Evolutionary conservation across 306 rosid species (phyloP), one percentile per base, ranked within the genome.

Genomic region (Lupinus albus): DNA sequence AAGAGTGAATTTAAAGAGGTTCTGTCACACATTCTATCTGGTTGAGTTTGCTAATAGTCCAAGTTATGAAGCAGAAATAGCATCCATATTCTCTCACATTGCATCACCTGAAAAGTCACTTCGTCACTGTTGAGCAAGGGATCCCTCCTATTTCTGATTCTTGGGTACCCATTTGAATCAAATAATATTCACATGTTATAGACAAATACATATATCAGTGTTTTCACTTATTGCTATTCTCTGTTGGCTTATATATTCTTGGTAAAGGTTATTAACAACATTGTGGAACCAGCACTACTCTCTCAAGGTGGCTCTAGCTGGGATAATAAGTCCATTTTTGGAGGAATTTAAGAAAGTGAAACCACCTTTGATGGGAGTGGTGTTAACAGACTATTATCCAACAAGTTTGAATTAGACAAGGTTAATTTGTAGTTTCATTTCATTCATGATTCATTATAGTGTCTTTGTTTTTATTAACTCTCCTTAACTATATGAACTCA

Each of bases 391-490:
- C 79, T 93, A 21, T 28, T 93, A 46, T 85, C 94, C 62, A 93
- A 90, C 84, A 85, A 93, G 89, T 90, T 93, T 53, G 99, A 93
- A 70, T 63, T 90, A 14, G 97, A 93, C 67, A 93, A 93, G 99
- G 99, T 94, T 70, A 21, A 16, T 78, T 20, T 56, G n/a, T n/a
- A n/a, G n/a, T n/a, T n/a, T n/a, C n/a, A n/a, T 10, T 7, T 41
- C 17, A 5, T 7, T 41, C 17, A 5, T 4, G 16, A 25, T 59
- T 74, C 17, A 56, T 20, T 15, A 14, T 9, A 55, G 7, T 11
- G 32, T 63, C 41, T 36, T 50, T 64, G 1, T 61, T 28, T 57
- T 39, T 57, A 25, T 25, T 25, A 25, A 2, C 32, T 56, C 15
- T 38, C 47, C 13, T 11, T 3, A 11, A 25, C 4, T 59, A 25